Evolutionary conservation across 768 basidiomycete genomes (phyloP).

Genomic region (Auricularia cornea): DNA sequence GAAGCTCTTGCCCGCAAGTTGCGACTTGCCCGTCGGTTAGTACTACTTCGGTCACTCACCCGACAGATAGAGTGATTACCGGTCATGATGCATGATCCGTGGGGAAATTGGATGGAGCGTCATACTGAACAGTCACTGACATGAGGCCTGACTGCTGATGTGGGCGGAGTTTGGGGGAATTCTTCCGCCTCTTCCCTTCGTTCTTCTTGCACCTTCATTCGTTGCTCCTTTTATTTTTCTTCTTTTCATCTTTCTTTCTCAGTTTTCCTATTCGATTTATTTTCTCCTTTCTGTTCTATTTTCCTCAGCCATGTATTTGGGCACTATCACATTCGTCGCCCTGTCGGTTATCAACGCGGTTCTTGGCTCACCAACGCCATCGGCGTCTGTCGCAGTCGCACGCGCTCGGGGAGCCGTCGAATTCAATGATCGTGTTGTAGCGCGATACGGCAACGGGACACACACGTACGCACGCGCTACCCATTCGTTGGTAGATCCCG

Average conservation of each 20-base stretch:
- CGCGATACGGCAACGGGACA: neutral
- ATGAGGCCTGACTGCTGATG: too few relatives aligned
- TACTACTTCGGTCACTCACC: too few relatives aligned
- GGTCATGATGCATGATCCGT: too few relatives aligned
- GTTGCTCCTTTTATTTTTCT: neutral
- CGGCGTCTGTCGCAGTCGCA: neutral
- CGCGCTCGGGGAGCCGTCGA: neutral
- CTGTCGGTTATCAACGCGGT: neutral
- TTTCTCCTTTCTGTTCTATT: slow-evolving; percentile 4
- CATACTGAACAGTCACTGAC: too few relatives aligned
- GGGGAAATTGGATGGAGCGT: too few relatives aligned
- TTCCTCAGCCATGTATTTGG: neutral
- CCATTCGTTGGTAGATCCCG: neutral
- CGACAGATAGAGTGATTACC: too few relatives aligned
- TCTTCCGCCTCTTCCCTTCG: neutral
- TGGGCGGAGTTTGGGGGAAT: too few relatives aligned
- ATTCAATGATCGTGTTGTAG: neutral
- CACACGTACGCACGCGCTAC: neutral
- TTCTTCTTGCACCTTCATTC: neutral
- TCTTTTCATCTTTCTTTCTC: neutral
- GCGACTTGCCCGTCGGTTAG: too few relatives aligned
- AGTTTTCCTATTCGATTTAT: slow-evolving; percentile 2
- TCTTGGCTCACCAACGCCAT: neutral
- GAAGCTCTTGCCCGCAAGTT: too few relatives aligned
- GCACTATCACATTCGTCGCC: neutral